Evolutionary conservation across 2,329 filamentous ascomycete genomes (phyloP).

Genomic region (Hypoxylon sp.): DNA sequence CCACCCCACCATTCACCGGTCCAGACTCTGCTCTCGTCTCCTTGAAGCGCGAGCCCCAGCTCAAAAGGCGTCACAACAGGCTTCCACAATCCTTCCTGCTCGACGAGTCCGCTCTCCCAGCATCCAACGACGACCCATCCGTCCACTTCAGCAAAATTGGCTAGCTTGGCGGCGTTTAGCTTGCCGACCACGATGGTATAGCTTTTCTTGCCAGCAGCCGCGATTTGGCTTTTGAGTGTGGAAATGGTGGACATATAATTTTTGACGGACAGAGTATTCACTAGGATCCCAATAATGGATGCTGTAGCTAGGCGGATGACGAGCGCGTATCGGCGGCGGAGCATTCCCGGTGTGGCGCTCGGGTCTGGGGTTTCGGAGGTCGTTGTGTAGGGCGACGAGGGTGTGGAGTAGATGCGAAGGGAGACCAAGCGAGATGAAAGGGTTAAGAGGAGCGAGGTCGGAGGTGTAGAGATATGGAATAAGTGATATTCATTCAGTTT

Average conservation of each 20-base stretch:
- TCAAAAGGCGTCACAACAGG: constrained; percentile 97
- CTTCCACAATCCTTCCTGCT: constrained; percentile 89
- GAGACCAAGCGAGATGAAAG: constrained; percentile 85
- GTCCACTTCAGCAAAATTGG: constrained; percentile 95
- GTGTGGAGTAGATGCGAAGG: constrained; percentile 82
- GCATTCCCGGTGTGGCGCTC: constrained; percentile 64
- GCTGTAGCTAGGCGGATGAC: constrained; percentile 84
- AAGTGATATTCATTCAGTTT: constrained; percentile 77
- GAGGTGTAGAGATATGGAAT: constrained; percentile 87
- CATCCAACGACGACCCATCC: constrained; percentile 98
- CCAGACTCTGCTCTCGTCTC: constrained; percentile 85
- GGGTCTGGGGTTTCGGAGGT: constrained; percentile 60
- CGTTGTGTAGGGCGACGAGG: constrained; percentile 60
- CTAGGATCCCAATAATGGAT: constrained; percentile 90
- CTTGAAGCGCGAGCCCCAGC: constrained; percentile 81
- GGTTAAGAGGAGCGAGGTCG: constrained; percentile 86
- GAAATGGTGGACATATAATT: constrained; percentile 89
- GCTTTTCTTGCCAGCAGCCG: constrained; percentile 88
- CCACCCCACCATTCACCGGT: constrained; percentile 90
- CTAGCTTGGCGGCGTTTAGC: constrained; percentile 93
- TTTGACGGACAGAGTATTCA: constrained; percentile 93
- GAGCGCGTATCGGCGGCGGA: constrained; percentile 90
- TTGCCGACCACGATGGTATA: constrained; percentile 98
- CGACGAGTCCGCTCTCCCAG: constrained; percentile 95
- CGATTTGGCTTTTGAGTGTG: constrained; percentile 79